Base-by-base conservation (phyloP, 2,329 filamentous ascomycete species). In the Trichoderma sp. region DNA sequence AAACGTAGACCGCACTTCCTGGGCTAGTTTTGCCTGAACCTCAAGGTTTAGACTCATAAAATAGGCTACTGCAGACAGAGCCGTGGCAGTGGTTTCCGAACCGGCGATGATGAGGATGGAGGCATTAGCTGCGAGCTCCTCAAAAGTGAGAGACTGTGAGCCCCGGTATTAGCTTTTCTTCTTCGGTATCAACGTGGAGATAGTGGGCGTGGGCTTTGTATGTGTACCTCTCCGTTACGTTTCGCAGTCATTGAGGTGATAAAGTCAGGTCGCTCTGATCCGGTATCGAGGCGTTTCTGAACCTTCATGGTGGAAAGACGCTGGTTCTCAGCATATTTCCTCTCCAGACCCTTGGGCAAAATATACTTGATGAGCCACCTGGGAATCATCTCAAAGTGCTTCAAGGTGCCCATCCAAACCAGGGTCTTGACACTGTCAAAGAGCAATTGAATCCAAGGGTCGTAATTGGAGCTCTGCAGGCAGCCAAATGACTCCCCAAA, bases 31-130 rank as follows among this genome's bases (percentile, higher is more conserved):
- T 7, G 71, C 41, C 14, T 78, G 64, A 1, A 62, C 64, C 0
- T 70, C 58, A 0, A 74, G 76, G 57, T 78, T 73, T 5, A 48
- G 70, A 1, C 73, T 63, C 2, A 78, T 71, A 17, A 71, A 65
- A 57, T 71, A 76, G 0, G 71, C 72, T 1, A 67, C 67, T 14
- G 71, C 75, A 1, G 69, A 67, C 0, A 77, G 67, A 0, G 69
- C 57, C 1, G 74, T 75, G 1, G 74, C 74, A 15, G 74, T 76
- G 1, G 74, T 77, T 55, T 77, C 75, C 2, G 72, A 73, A 0
- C 75, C 75, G 5, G 72, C 75, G 15, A 74, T 48, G 39, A 76
- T 67, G 6, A 71, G 55, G 24, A 67, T 41, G 7, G 67, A 47
- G 64, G 69, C 61, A 41, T 64, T 51, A 7, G 69, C 67, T 51